phyloP scores from a whole-genome alignment of 2,329 filamentous ascomycete species.

The Stemphylium lycopersici region DNA sequence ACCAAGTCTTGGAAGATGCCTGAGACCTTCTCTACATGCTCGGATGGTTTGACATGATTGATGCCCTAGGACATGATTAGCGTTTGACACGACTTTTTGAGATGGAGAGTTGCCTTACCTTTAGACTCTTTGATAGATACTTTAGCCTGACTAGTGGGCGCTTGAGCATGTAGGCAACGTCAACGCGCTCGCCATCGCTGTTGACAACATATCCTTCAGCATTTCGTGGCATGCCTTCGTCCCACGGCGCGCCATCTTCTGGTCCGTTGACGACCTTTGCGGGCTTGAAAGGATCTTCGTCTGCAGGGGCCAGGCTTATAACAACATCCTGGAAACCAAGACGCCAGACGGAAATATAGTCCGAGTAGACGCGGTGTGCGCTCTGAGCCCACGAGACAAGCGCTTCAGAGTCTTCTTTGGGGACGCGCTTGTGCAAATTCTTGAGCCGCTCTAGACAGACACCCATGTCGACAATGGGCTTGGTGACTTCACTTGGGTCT shows the following conservation, averaged over 20 bases:
- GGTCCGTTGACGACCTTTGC: conserved; percentile 50
- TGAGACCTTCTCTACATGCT: conserved; percentile 64
- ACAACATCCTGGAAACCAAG: conserved; percentile 94
- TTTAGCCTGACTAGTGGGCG: conserved; percentile 86
- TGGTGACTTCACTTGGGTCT: conserved; percentile 68
- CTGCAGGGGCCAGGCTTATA: conserved; percentile 84
- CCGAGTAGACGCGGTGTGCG: conserved; percentile 77
- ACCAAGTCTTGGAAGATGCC: conserved; percentile 74
- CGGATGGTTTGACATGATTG: conserved; percentile 61
- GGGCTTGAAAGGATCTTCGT: conserved; percentile 63
- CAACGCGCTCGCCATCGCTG: conserved; percentile 83
- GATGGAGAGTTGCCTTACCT: conserved; percentile 55
- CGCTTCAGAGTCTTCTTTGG: conserved; percentile 71
- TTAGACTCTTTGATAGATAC: conserved; percentile 82
- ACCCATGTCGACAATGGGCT: conserved; percentile 93
- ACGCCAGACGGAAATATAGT: conserved; percentile 87
- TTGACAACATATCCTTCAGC: conserved; percentile 68
- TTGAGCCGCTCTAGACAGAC: conserved; percentile 85
- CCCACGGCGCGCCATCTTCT: conserved; percentile 57
- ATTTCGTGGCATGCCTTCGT: conserved; percentile 63
- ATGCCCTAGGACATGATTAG: conserved; percentile 58
- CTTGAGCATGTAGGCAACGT: conserved; percentile 92
- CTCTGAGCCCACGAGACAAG: conserved; percentile 82
- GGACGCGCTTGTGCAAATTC: conserved; percentile 78
- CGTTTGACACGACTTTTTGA: background rate